Percentiles rank a stretch among this genome's conserved stretches.
Conservation (phyloP, 2,329 filamentous ascomycete genomes). For the Aspergillus neotritici region DNA sequence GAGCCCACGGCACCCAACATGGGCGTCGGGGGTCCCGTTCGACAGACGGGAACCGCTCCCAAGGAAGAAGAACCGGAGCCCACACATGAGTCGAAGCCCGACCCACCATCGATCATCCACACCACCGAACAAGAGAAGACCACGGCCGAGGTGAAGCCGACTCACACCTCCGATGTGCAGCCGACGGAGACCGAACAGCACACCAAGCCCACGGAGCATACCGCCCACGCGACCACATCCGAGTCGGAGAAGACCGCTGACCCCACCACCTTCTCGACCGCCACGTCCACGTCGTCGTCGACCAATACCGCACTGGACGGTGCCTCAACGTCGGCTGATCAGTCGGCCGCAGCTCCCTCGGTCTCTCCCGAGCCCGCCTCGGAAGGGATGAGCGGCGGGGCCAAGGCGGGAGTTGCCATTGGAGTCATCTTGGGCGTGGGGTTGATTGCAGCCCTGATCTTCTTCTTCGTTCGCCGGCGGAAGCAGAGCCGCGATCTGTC, state of each 20-base stretch:
- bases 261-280: slow-evolving; percentile 18
- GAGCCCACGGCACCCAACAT: slow-evolving; percentile 9
- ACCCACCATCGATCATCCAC: slow-evolving; percentile 1
- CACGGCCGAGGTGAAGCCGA: slow-evolving; percentile 4
- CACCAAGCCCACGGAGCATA: slow-evolving; percentile 6
- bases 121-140: slow-evolving; percentile 6
- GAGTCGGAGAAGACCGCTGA: slow-evolving; percentile 11
- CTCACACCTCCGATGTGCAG: slow-evolving; percentile 9
- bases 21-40: slow-evolving; percentile 28
- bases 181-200: slow-evolving; percentile 7
- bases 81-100: not conserved
- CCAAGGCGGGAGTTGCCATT: slow-evolving; percentile 78
- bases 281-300: slow-evolving; percentile 11
- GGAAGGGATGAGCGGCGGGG: slow-evolving; percentile 40
- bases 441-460: slow-evolving; percentile 60
- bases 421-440: slow-evolving; percentile 68
- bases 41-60: slow-evolving; percentile 6
- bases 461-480: slow-evolving; percentile 71
- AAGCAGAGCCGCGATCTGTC: slow-evolving; percentile 49
- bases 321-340: slow-evolving; percentile 5
- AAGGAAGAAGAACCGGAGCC: slow-evolving; percentile 7
- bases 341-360: slow-evolving; percentile 21
- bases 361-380: slow-evolving; percentile 22
- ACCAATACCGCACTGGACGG: slow-evolving; percentile 1
- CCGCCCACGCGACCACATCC: slow-evolving; percentile 11